Base-by-base conservation (phyloP, 169 alveolate species). In the Perkinsus olseni region DNA sequence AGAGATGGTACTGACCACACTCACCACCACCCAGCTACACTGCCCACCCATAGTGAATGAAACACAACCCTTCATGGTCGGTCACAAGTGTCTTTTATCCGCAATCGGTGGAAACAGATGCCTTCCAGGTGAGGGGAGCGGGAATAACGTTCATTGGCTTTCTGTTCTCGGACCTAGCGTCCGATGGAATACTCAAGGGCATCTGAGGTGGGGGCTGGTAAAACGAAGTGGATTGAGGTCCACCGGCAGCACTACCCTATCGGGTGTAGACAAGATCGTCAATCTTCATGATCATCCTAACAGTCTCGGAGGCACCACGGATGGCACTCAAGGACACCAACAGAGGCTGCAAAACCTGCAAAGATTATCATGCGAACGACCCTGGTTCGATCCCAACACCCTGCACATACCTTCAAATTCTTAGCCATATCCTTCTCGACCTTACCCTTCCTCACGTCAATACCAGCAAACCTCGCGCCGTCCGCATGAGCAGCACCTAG, bases 251-350 rank as follows among this genome's bases (percentile, higher is more conserved):
- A 90, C 34, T 8, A 40, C 92, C 31, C 92, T 93, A 94, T 39
- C 95, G 94, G 28, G 93, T 91, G 92, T 92, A 92, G 82, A 99
- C 99, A 82, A 99, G 98, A 95, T 99, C 99, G 96, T 99, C 99
- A 93, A 99, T 99, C 95, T 99, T 99, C 74, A 99, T 96, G 74
- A 99, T 98, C 99, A 99, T 98, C 98, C 99, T 97, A 34, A 99
- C 99, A 50, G 99, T 98, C 95, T 99, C 99, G 38, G 99, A 98
- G 17, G 99, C 99, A 74, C 98, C 96, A 92, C 97, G 98, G 74
- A 99, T 97, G 13, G 99, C 99, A 74, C 99, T 97, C 92, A 97
- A 96, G n/a, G 99, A 98, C 74, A 99, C 99, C 94, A 99, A 97
- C 95, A 98, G 95, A 13, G 99, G 99, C 96, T 99, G 99, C 91